Conservation (phyloP, 2,329 filamentous ascomycete species). For the Rhynchosporium graminicola region DNA sequence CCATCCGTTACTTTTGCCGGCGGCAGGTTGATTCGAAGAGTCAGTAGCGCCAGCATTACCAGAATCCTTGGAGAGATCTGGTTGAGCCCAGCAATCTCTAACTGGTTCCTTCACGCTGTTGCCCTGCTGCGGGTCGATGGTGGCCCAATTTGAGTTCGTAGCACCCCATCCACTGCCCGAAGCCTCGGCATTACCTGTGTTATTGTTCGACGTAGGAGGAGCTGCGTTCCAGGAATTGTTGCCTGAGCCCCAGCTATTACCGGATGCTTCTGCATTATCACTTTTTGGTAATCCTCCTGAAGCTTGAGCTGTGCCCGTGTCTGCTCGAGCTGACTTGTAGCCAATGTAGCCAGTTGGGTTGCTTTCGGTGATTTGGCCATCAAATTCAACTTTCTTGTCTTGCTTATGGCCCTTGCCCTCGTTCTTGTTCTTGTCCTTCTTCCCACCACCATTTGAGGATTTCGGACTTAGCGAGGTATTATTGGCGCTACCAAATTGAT, state of each 20-base stretch:
- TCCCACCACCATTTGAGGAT: neutral
- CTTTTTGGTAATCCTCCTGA: neutral
- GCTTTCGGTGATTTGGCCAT: neutral
- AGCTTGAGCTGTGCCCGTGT: neutral
- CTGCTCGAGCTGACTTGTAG: constrained; percentile 3
- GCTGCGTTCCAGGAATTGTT: neutral
- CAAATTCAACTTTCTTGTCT: neutral
- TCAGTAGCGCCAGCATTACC: neutral
- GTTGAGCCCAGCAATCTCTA: neutral
- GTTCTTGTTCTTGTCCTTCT: constrained; percentile 12
- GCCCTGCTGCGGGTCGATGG: neutral
- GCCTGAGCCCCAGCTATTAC: constrained; percentile 7
- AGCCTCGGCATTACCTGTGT: neutral
- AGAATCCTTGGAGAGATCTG: neutral
- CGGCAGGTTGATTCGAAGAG: neutral
- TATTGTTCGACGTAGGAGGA: neutral
- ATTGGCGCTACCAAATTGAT: neutral
- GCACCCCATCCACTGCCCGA: neutral
- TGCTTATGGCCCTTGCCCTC: constrained; percentile 1
- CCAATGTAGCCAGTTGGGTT: constrained; percentile 7
- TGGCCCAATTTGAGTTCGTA: neutral
- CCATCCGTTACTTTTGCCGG: neutral
- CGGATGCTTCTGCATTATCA: neutral
- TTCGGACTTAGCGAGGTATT: constrained; percentile 2
- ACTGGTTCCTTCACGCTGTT: neutral